Conservation (phyloP, 2,329 filamentous ascomycete genomes). For the Pezicula neosporulosa region DNA sequence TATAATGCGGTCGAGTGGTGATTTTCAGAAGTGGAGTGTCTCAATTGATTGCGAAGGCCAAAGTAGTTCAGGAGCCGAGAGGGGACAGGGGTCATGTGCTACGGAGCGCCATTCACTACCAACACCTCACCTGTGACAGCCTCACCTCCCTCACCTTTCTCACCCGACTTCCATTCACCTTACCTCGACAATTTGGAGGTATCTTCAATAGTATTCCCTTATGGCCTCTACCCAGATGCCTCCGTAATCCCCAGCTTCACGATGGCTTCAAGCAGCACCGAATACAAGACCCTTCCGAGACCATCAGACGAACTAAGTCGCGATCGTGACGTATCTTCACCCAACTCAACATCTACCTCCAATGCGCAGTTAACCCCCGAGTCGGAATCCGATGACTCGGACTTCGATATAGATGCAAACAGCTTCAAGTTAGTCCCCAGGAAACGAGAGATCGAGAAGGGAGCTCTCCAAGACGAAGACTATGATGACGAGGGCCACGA, state of each 20-base stretch:
- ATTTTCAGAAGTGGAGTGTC: too few relatives aligned
- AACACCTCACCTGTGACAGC: too few relatives aligned
- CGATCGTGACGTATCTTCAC: slow-evolving; percentile 4
- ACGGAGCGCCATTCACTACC: too few relatives aligned
- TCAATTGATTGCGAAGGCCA: too few relatives aligned
- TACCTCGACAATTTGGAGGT: too few relatives aligned
- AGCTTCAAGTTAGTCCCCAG: slow-evolving; percentile 16
- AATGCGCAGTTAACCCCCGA: slow-evolving; percentile 21
- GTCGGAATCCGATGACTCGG: slow-evolving; percentile 22
- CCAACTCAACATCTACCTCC: slow-evolving; percentile 17
- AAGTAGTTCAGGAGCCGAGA: too few relatives aligned
- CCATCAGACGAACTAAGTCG: neutral
- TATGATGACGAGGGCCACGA: slow-evolving; percentile 13
- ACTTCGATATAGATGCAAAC: slow-evolving; percentile 11
- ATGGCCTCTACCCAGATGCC: neutral
- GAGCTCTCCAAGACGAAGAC: slow-evolving; percentile 4
- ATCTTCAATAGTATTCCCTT: neutral
- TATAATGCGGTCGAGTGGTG: too few relatives aligned
- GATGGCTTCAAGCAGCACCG: neutral
- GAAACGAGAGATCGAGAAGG: slow-evolving; percentile 8
- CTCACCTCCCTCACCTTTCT: too few relatives aligned
- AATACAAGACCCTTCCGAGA: neutral
- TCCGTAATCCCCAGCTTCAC: neutral
- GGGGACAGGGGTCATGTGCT: too few relatives aligned
- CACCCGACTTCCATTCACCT: too few relatives aligned